phyloP scores from a whole-genome alignment of 2,329 filamentous ascomycete genomes.

The Purpureocillium takamizusanense region DNA sequence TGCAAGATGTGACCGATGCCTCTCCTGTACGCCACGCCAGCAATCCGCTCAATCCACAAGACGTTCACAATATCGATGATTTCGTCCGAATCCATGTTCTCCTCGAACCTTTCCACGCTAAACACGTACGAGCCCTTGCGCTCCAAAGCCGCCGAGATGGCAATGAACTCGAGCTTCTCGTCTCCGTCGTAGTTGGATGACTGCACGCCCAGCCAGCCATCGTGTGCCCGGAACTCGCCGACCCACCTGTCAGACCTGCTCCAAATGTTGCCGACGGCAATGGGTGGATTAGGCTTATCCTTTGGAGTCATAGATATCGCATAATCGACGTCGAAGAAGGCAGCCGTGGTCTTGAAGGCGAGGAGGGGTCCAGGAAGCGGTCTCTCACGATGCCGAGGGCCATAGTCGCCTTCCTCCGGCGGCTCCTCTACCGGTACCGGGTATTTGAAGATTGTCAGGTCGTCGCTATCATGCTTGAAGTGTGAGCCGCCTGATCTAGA shows the following conservation, averaged over 20 bases:
- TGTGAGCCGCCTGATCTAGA: conserved; percentile 20
- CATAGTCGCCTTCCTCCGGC: conserved; percentile 18
- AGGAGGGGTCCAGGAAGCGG: conserved; percentile 28
- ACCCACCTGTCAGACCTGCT: conserved; percentile 25
- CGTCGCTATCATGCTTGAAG: conserved; percentile 32
- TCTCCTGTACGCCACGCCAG: conserved; percentile 29
- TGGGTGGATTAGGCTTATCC: conserved; percentile 25
- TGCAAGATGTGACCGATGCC: conserved; percentile 33
- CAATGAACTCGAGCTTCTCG: conserved; percentile 34
- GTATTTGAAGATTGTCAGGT: conserved; percentile 29
- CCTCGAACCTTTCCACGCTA: conserved; percentile 27
- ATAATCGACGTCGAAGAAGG: conserved; percentile 31
- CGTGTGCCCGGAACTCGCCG: conserved; percentile 34
- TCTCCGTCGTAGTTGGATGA: conserved; percentile 36
- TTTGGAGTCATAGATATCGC: conserved; percentile 24
- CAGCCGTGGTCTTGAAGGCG: conserved; percentile 28
- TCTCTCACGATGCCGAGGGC: conserved; percentile 18
- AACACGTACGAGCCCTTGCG: conserved; percentile 31
- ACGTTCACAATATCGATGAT: conserved; percentile 37
- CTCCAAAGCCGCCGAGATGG: conserved; percentile 31
- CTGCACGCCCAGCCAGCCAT: conserved; percentile 35
- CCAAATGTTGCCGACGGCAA: conserved; percentile 34
- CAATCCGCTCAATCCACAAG: conserved; percentile 36
- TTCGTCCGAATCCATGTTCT: conserved; percentile 31
- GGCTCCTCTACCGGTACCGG: conserved; percentile 29